These are phyloP conservation scores for Botrytis porri DNA, from an alignment of 2,329 filamentous ascomycete species.

Conservation along the genomic window DNA sequence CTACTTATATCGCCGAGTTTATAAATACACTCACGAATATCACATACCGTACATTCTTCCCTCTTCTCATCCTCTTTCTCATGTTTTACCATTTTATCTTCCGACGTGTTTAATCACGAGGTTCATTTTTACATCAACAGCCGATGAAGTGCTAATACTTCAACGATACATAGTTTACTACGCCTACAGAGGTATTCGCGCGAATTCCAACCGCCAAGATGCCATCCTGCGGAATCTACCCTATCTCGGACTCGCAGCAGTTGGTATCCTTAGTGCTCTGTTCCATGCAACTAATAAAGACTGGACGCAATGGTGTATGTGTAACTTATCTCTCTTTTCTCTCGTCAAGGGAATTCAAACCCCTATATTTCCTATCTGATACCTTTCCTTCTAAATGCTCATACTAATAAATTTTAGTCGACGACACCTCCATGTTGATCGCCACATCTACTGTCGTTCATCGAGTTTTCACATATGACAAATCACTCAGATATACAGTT, in stretches of 20 bases:
- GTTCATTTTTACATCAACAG: neutral
- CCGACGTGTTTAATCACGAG: constrained; percentile 20
- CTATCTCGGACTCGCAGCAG: constrained; percentile 44
- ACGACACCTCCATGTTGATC: constrained; percentile 59
- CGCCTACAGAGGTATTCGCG: constrained; percentile 34
- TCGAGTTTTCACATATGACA: constrained; percentile 46
- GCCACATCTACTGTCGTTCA: constrained; percentile 52
- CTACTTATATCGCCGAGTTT: constrained; percentile 51
- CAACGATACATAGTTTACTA: constrained; percentile 29
- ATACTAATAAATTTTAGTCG: constrained; percentile 42
- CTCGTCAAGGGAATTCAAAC: neutral
- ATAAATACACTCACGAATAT: constrained; percentile 52
- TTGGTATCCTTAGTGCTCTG: constrained; percentile 43
- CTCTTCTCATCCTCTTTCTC: neutral
- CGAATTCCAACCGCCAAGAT: constrained; percentile 33
- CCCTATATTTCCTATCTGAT: neutral
- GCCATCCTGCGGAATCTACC: constrained; percentile 38
- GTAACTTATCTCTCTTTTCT: neutral
- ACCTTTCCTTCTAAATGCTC: neutral
- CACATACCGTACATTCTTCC: constrained; percentile 44
- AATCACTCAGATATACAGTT: constrained; percentile 47
- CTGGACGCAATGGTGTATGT: constrained; percentile 46
- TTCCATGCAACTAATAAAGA: constrained; percentile 47
- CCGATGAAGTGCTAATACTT: neutral
- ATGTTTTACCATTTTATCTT: neutral